Percentiles rank a stretch among this genome's conserved stretches.
Conservation (phyloP, 2,329 filamentous ascomycete genomes). For the Cryoendolithus antarcticus region DNA sequence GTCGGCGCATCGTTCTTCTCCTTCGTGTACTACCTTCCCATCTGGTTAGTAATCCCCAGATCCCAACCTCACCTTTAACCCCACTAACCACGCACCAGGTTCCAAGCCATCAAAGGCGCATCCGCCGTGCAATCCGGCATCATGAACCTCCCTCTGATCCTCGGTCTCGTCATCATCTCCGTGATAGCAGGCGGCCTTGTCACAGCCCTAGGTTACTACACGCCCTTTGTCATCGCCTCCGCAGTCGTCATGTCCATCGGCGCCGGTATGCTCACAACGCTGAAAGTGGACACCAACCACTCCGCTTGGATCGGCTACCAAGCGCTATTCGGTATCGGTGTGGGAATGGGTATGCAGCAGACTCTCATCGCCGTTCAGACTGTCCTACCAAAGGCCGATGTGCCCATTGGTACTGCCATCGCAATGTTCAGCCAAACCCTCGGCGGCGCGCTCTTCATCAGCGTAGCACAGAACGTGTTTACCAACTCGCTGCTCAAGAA, state of each 20-base stretch:
- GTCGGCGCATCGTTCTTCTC: conserved; percentile 34
- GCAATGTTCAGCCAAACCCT: conserved; percentile 38
- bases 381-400: conserved; percentile 29
- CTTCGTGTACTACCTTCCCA: conserved; percentile 31
- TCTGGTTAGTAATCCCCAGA: conserved; percentile 26
- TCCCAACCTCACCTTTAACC: no score
- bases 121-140: conserved; percentile 36
- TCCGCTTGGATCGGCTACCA: conserved; percentile 29
- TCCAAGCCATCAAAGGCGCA: conserved; percentile 35
- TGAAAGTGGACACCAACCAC: conserved; percentile 25
- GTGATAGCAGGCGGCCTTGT: conserved; percentile 28
- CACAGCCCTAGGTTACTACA: conserved; percentile 36
- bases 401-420: conserved; percentile 35
- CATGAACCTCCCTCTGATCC: conserved; percentile 35
- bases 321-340: conserved; percentile 26
- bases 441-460: conserved; percentile 37
- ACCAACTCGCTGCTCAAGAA: conserved; percentile 36
- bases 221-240: conserved; percentile 30
- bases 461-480: conserved; percentile 40
- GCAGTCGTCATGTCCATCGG: conserved; percentile 33
- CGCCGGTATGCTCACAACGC: conserved; percentile 33
- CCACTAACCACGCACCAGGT: conserved; percentile 3
- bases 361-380: conserved; percentile 35
- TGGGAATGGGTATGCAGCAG: conserved; percentile 38
- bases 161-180: conserved; percentile 32